Evolutionary conservation across 305 asterid species (phyloP), one percentile per base, ranked within the genome.

Genomic region (Rubia peregrina): DNA sequence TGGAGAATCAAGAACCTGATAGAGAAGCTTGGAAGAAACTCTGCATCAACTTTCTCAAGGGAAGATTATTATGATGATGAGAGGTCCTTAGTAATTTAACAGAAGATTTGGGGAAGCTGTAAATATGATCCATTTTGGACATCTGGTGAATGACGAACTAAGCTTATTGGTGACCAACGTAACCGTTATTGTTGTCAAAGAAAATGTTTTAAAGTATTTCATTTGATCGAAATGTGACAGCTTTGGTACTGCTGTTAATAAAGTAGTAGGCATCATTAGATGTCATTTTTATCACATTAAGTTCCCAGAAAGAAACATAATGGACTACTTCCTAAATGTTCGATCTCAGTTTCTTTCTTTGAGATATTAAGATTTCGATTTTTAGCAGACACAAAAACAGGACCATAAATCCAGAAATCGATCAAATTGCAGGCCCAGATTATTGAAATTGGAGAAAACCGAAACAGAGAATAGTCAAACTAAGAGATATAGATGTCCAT

Each of bases 41-140:
- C 33, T 91, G 96, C 87, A 82, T 80, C 64, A 83, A 71, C 79
- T 91, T 91, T 70, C 91, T 91, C 42, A 91, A 91, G 81, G 91
- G 91, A 65, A 82, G 88, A 76, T 51, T 2, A 16, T 77, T 84
- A 65, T 87, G 84, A 87, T 81, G 59, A 61, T 9, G 8, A 63
- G 42, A 63, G 41, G 17, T 9, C 1, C 8, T 1, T 0, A 65
- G 7, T 22, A 19, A 43, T 61, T 24, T 12, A 7, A 33, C 38
- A 46, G 56, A 30, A n/a, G 13, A 16, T 8, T 60, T 22, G 22
- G 16, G 26, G 6, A 33, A 59, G 33, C 10, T 59, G 64, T 59
- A 59, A 24, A 59, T 59, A 59, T 24, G 40, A 24, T 59, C 38
- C 40, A 10, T 59, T 59, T 24, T 11, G 40, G 40, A 57, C 38